These are phyloP conservation scores for Bimuria novae-zelandiae DNA, from an alignment of 2,329 filamentous ascomycete species.

Conservation along the genomic window DNA sequence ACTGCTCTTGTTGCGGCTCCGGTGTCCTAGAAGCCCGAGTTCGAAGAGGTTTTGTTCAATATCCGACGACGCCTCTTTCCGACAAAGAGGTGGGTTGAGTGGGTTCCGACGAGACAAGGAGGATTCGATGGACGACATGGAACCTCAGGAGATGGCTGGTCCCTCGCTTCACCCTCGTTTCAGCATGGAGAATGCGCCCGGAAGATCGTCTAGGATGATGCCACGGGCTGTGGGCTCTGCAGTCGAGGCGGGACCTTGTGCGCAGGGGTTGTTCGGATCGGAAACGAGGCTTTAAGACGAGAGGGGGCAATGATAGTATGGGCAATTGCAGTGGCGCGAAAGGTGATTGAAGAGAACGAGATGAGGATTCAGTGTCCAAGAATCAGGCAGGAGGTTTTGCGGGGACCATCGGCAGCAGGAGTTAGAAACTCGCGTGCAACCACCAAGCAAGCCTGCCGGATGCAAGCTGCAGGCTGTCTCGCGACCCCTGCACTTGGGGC, in stretches of 20 bases:
- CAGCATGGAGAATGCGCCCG: conserved; percentile 41
- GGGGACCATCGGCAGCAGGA: conserved; percentile 5
- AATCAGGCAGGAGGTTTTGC: conserved; percentile 6
- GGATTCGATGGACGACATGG: conserved; percentile 42
- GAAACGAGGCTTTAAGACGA: conserved; percentile 10
- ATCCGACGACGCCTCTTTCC: conserved; percentile 22
- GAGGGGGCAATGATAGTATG: neutral
- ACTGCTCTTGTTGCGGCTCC: conserved; percentile 20
- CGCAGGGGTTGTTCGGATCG: conserved; percentile 18
- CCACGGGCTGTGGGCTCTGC: conserved; percentile 15
- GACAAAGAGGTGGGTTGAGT: conserved; percentile 26
- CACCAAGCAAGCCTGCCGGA: conserved; percentile 5
- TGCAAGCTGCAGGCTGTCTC: conserved; percentile 18
- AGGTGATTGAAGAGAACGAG: neutral
- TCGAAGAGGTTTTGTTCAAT: conserved; percentile 42
- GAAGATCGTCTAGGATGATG: conserved; percentile 27
- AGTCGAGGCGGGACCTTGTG: conserved; percentile 9
- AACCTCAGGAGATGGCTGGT: conserved; percentile 34
- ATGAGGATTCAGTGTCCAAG: conserved; percentile 5
- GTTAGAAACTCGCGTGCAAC: conserved; percentile 2
- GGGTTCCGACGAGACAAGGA: conserved; percentile 39
- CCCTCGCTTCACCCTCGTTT: conserved; percentile 48
- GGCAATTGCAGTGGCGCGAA: conserved; percentile 6
- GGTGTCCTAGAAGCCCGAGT: conserved; percentile 39
- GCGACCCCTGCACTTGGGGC: conserved; percentile 20